A percentile compares a stretch with the other conserved stretches of the same genome.
Evolutionary conservation across 2,329 filamentous ascomycete genomes (phyloP).

Genomic region (Scolecobasidium constrictum): DNA sequence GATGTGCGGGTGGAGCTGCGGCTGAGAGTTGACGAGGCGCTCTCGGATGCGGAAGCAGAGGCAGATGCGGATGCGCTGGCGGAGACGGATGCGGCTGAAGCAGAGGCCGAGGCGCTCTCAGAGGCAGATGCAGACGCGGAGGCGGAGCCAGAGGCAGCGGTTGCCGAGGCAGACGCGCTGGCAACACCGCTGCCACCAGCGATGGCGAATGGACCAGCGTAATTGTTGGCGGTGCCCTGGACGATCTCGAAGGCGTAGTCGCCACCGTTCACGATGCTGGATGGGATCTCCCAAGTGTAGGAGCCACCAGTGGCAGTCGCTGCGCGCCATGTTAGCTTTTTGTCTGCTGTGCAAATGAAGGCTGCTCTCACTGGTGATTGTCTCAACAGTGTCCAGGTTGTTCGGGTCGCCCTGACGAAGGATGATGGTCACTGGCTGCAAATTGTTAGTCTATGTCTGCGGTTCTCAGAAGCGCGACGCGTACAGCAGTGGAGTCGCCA

Average conservation of each 20-base stretch:
- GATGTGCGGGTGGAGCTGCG: neutral
- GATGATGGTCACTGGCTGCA: conserved; percentile 36
- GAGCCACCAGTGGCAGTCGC: conserved; percentile 33
- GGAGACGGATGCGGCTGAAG: conserved; percentile 11
- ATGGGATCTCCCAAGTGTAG: conserved; percentile 41
- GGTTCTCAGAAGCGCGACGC: conserved; percentile 1
- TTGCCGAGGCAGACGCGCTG: conserved; percentile 20
- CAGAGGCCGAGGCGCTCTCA: neutral
- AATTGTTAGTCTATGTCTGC: conserved; percentile 12
- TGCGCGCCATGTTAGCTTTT: conserved; percentile 12
- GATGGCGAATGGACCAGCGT: conserved; percentile 41
- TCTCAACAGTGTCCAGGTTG: conserved; percentile 39
- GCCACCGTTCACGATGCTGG: conserved; percentile 28
- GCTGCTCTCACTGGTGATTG: conserved; percentile 33
- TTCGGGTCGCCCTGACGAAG: conserved; percentile 41
- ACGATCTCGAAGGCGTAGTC: conserved; percentile 51
- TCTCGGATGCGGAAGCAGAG: neutral
- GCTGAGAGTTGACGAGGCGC: neutral
- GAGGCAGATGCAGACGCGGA: conserved; percentile 3
- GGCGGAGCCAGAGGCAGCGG: conserved; percentile 13
- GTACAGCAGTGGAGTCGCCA: conserved; percentile 23
- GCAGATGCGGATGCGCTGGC: neutral
- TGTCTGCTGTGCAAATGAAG: neutral
- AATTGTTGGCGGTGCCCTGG: conserved; percentile 42
- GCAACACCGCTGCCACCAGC: conserved; percentile 24